phyloP scores from a whole-genome alignment of 164 flowering plant species.

The Akebia trifoliata region DNA sequence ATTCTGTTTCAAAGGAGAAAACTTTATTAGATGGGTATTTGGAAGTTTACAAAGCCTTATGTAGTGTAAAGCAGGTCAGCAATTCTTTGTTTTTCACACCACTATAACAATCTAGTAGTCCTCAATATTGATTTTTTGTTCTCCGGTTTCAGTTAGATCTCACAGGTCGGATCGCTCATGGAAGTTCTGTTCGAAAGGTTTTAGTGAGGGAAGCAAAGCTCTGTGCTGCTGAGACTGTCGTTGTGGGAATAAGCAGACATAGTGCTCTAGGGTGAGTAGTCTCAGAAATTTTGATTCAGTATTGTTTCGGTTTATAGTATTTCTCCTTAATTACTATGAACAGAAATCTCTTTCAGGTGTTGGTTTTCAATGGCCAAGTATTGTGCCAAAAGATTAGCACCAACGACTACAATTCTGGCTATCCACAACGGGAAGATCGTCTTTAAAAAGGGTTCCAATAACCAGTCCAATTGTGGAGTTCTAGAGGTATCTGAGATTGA shows the following conservation, averaged over 20 bases:
- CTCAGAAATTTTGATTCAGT: background rate
- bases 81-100: no score
- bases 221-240: constrained; percentile 37
- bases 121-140: no score
- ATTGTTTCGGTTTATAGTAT: no score
- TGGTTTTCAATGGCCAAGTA: constrained; percentile 57
- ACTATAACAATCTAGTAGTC: no score
- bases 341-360: constrained; percentile 48
- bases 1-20: constrained; percentile 27
- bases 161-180: constrained; percentile 34
- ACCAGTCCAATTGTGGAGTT: constrained; percentile 4
- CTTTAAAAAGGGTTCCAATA: constrained; percentile 18
- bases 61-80: constrained; percentile 60
- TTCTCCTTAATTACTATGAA: no score
- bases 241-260: constrained; percentile 51
- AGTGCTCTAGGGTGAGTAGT: constrained; percentile 47
- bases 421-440: constrained; percentile 61
- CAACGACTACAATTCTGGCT: constrained; percentile 51
- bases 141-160: constrained; percentile 58
- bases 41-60: constrained; percentile 58
- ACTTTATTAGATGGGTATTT: constrained; percentile 45
- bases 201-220: constrained; percentile 51
- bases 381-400: constrained; percentile 58
- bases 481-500: background rate
- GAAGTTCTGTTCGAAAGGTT: constrained; percentile 18